These are phyloP conservation scores for Fragaria nilgerrensis DNA, from an alignment of 306 rosid species.

Conservation along the genomic window DNA sequence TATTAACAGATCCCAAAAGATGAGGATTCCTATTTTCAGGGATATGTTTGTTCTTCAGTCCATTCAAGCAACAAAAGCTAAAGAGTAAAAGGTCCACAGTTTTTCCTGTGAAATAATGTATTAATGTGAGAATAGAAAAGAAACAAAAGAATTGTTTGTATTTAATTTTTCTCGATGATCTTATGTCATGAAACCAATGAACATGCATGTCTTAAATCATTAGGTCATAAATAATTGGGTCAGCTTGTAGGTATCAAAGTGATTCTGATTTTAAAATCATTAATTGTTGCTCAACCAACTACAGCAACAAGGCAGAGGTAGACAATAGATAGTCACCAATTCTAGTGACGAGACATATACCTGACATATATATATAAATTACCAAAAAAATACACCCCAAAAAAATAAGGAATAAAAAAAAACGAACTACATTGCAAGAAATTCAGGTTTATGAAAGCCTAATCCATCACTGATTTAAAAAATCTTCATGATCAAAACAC, in stretches of 20 bases:
- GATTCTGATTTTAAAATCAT: neutral
- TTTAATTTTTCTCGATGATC: neutral
- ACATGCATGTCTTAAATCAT: conserved; percentile 1
- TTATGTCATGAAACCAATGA: neutral
- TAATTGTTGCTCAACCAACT: conserved; percentile 1
- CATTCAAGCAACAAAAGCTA: neutral
- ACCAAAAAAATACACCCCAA: neutral
- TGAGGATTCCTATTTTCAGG: neutral
- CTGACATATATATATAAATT: neutral
- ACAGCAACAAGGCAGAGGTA: conserved; percentile 3
- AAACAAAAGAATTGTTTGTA: neutral
- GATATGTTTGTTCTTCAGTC: conserved; percentile 14
- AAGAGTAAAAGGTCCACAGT: neutral
- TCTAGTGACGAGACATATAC: neutral
- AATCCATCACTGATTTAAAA: neutral
- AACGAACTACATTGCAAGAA: neutral
- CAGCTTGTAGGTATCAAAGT: conserved; percentile 9
- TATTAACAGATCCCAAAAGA: neutral
- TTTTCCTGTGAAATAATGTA: neutral
- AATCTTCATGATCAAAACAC: neutral
- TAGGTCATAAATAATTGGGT: neutral
- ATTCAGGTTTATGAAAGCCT: neutral
- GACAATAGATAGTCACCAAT: neutral
- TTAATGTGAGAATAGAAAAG: neutral
- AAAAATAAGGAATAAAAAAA: neutral